Evolutionary conservation across 1,139 yeast species (phyloP), one percentile per base, ranked within the genome.

Genomic region (Yamadazyma songkhlaensis): DNA sequence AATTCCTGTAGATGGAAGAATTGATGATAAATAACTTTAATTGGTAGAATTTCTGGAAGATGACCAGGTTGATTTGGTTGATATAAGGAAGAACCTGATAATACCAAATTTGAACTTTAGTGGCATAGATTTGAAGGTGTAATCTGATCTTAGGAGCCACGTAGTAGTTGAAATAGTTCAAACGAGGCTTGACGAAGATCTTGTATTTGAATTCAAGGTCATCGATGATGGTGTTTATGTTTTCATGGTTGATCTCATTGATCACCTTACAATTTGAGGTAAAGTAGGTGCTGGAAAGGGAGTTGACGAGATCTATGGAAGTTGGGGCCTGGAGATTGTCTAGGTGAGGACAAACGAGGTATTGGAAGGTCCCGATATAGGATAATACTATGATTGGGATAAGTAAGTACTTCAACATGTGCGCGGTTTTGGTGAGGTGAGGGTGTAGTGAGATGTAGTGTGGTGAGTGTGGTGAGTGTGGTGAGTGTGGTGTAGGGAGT

Each of bases 161-260:
- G 31, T 40, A 48, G 4, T 37, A 40, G 4, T 33, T 17, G 35
- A 44, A 46, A 27, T 35, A 46, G 15, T 33, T 40, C 13, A 42
- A 27, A 24, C 40, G 34, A 7, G 45, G 43, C 17, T 42, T 34
- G 8, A 48, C 41, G 23, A 44, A 41, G 15, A 48, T 41, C 35
- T 47, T 46, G 31, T 47, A 48, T n/a, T 35, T 34, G 32, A 47
- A 48, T 32, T 44, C 43, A 11, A 41, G 11, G 15, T 43, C 27
- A 23, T 44, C 45, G 12, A 45, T 38, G 9, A 37, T 15, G 3
- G 17, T 13, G 28, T 45, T 40, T 24, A 44, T 28, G 17, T 44
- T 45, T 13, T 47, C 40, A 20, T 42, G 48, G 32, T 42, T 45
- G 14, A 47, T 35, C 25, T 45, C 32, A 22, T 37, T 38, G 6